Conservation (phyloP, 2,329 filamentous ascomycete species). For the Neonectria neomacrospora region DNA sequence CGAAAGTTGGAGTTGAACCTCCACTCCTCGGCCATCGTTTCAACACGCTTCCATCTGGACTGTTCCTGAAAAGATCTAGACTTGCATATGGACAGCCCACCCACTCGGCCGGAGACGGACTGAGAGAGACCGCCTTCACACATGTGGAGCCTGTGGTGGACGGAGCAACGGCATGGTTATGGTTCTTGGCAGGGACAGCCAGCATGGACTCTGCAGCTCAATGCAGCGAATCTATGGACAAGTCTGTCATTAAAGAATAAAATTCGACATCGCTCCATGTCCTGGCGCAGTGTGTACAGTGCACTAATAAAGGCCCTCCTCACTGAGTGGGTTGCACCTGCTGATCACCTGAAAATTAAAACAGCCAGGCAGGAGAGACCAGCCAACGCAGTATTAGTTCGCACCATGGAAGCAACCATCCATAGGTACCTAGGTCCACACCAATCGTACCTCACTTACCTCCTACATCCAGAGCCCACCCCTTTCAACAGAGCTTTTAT, state of each 20-base stretch:
- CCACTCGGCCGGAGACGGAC: neutral
- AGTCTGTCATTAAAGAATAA: neutral
- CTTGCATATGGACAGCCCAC: neutral
- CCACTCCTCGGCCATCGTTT: too few species aligned
- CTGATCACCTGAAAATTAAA: conserved; percentile 18
- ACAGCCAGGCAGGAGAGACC: conserved; percentile 13
- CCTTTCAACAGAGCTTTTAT: conserved; percentile 1
- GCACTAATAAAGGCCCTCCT: neutral
- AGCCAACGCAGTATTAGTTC: neutral
- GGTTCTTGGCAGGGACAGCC: neutral
- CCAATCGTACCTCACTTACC: neutral
- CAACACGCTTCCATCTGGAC: too few species aligned
- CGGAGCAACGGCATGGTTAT: neutral
- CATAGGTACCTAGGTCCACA: too few species aligned
- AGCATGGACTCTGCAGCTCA: neutral
- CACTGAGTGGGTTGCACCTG: conserved; percentile 5
- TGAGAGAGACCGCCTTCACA: neutral
- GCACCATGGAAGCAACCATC: conserved; percentile 16
- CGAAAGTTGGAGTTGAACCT: neutral
- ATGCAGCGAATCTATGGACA: neutral
- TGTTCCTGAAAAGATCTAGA: neutral
- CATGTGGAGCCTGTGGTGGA: neutral
- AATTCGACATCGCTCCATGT: neutral
- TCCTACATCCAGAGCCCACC: neutral
- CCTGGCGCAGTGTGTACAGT: neutral